phyloP scores from a whole-genome alignment of 2,329 filamentous ascomycete species.

The Metarhizium anisopliae region DNA sequence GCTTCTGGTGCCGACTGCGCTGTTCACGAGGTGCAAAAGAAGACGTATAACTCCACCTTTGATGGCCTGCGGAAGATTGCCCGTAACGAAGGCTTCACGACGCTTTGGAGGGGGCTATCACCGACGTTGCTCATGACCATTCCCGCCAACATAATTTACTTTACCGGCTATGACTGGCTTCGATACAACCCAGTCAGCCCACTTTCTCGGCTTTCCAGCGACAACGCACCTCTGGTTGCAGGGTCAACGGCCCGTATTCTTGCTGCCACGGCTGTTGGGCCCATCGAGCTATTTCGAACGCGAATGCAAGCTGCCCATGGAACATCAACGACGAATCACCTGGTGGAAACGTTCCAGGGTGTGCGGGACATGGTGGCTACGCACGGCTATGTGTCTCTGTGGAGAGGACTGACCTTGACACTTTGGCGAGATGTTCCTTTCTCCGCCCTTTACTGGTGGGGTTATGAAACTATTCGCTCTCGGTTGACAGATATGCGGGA shows the following conservation, averaged over 20 bases:
- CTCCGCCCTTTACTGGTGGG: slow-evolving; percentile 96
- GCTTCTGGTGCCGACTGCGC: slow-evolving; percentile 59
- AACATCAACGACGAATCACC: slow-evolving; percentile 54
- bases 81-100: slow-evolving; percentile 77
- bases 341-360: slow-evolving; percentile 69
- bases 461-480: slow-evolving; percentile 78
- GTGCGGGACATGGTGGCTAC: slow-evolving; percentile 69
- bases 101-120: slow-evolving; percentile 88
- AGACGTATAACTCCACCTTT: slow-evolving; percentile 80
- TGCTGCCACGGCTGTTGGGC: slow-evolving; percentile 75
- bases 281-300: slow-evolving; percentile 90
- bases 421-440: slow-evolving; percentile 97
- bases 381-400: slow-evolving; percentile 73
- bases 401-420: slow-evolving; percentile 83
- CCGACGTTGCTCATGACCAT: slow-evolving; percentile 91
- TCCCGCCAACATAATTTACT: slow-evolving; percentile 96
- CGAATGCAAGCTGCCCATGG: slow-evolving; percentile 72
- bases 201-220: slow-evolving; percentile 54
- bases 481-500: slow-evolving; percentile 61
- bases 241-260: slow-evolving; percentile 70
- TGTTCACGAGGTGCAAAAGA: slow-evolving; percentile 76
- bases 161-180: slow-evolving; percentile 95
- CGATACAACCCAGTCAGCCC: slow-evolving; percentile 67
- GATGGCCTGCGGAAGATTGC: slow-evolving; percentile 93
- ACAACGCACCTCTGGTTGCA: slow-evolving; percentile 70